These are phyloP conservation scores for Pseudogymnoascus sp. DNA, from an alignment of 2,329 filamentous ascomycete species.

Conservation along the genomic window DNA sequence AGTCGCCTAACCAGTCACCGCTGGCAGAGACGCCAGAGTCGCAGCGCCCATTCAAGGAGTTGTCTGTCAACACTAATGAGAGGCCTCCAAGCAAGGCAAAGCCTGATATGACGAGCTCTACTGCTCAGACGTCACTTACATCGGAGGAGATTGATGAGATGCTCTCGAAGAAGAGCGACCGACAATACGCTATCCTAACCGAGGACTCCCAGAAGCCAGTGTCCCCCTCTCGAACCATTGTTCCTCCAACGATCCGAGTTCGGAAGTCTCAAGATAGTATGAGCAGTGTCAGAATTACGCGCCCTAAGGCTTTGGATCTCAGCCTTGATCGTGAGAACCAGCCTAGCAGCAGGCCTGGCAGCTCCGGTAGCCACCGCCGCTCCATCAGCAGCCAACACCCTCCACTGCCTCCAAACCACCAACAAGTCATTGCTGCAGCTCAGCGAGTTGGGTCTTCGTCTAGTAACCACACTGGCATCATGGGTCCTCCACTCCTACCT, in stretches of 20 bases:
- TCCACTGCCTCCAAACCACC: conserved; percentile 76
- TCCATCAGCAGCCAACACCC: conserved; percentile 48
- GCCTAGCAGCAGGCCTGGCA: conserved; percentile 56
- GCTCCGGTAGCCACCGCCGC: conserved; percentile 60
- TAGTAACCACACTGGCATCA: conserved; percentile 39
- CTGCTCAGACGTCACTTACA: conserved; percentile 80
- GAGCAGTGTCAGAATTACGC: conserved; percentile 38
- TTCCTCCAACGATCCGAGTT: conserved; percentile 37
- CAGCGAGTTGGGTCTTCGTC: conserved; percentile 48
- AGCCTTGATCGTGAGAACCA: conserved; percentile 35
- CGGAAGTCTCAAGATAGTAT: conserved; percentile 46
- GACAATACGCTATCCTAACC: conserved; percentile 24
- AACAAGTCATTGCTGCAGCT: conserved; percentile 71
- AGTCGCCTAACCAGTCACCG: conserved; percentile 44
- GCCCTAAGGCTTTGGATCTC: conserved; percentile 31
- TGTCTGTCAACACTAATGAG: conserved; percentile 51
- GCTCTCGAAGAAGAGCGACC: conserved; percentile 47
- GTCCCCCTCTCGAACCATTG: conserved; percentile 29
- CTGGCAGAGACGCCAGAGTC: conserved; percentile 47
- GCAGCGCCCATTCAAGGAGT: conserved; percentile 53
- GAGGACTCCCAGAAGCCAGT: conserved; percentile 22
- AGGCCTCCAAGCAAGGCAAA: conserved; percentile 36
- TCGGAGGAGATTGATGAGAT: conserved; percentile 73
- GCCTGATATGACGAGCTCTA: conserved; percentile 56
- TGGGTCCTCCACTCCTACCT: conserved; percentile 81